A percentile compares a stretch with the other conserved stretches of the same genome.
These are phyloP conservation scores for Pseudoperonospora humuli DNA, from an alignment of 352 stramenopile genomes.

Conservation along the genomic window DNA sequence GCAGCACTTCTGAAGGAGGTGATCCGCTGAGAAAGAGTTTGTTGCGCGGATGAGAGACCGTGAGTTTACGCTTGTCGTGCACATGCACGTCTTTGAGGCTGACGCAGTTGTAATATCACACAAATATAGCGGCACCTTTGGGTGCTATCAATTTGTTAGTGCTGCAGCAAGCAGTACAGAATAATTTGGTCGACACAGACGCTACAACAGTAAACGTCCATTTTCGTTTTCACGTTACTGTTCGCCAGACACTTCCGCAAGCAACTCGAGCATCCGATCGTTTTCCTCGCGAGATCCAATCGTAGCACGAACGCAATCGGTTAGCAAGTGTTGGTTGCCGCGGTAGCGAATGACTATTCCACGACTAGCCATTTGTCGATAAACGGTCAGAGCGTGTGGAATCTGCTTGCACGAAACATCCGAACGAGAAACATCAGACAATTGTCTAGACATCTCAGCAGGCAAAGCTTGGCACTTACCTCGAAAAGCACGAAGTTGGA, in stretches of 20 bases:
- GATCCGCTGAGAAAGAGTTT: slow-evolving; percentile 44
- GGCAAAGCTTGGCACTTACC: slow-evolving; percentile 28
- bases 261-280: slow-evolving; percentile 85
- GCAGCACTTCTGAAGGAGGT: slow-evolving; percentile 12
- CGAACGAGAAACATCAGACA: background rate
- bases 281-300: slow-evolving; percentile 93
- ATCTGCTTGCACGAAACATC: slow-evolving; percentile 35
- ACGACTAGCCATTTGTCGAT: slow-evolving; percentile 89
- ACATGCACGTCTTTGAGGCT: background rate
- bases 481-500: slow-evolving; percentile 98
- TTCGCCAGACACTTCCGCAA: slow-evolving; percentile 58
- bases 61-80: background rate
- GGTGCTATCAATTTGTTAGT: background rate
- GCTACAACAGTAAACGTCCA: background rate
- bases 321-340: slow-evolving; percentile 93
- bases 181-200: no score
- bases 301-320: slow-evolving; percentile 92
- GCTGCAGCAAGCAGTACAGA: no score
- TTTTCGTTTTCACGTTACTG: slow-evolving; percentile 19
- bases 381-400: slow-evolving; percentile 87
- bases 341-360: slow-evolving; percentile 96
- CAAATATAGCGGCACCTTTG: background rate
- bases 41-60: slow-evolving; percentile 24
- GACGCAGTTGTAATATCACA: background rate
- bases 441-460: background rate